Evolutionary conservation across 2,329 filamentous ascomycete genomes (phyloP), one percentile per base, ranked within the genome.

Genomic region (Diplocarpon mali): DNA sequence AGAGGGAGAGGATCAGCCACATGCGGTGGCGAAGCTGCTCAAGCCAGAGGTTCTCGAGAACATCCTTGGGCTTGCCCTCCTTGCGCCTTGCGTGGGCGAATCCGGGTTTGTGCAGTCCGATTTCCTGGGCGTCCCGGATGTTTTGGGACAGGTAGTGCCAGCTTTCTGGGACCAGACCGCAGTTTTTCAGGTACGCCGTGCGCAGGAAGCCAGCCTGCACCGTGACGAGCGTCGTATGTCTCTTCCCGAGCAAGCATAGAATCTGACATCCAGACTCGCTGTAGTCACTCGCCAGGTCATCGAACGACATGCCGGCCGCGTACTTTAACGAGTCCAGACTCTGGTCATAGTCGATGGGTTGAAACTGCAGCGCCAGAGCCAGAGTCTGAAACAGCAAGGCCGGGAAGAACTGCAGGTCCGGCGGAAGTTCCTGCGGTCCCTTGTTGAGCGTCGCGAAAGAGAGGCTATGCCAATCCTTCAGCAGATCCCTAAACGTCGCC

Each of bases 91-190:
- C 59, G 62, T 39, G 68, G 68, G 0, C 72, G 72, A 63, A 66
- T 49, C 40, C 44, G 4, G 75, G 70, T 11, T 70, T 67, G 51
- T 81, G 62, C 53, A 81, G 63, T 11, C 76, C 77, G 34, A 80
- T 69, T 52, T 80, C 76, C 56, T 80, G 76, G 0, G 75, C 77
- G 56, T 80, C 76, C 34, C 74, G 66, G 44, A 80, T 78, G 0
- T 73, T 70, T 16, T 69, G 66, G 1, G 73, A 72, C 27, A 80
- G 52, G 3, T 53, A 56, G 48, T 65, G 62, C 62, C 62, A 65
- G 38, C 56, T 67, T 53, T 80, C 77, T 0, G 73, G 73, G 12
- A 80, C 71, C 54, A 73, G 68, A 10, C 72, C 76, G 8, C 68
- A 70, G 52, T 74, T 77, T 58, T 80, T 80, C 34, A 78, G 62